Evolutionary conservation across 305 asterid species (phyloP), one percentile per base, ranked within the genome.

Genomic region (Rubia occidens): DNA sequence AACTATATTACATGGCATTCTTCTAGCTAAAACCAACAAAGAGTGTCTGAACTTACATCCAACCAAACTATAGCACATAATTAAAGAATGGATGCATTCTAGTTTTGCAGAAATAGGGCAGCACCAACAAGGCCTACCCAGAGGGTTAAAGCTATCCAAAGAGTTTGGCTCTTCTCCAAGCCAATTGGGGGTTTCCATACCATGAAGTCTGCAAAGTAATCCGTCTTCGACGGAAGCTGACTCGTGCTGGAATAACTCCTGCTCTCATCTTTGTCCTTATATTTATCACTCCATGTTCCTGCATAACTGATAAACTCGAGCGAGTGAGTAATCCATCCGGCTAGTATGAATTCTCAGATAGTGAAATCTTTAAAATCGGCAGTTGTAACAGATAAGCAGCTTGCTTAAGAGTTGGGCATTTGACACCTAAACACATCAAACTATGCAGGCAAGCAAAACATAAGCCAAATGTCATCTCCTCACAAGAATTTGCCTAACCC

Each of bases 101-200:
- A 90, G 68, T 83, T 82, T 70, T 85, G 96, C 59, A 94, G 78
- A 67, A 87, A 81, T 68, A 94, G 81, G 0, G 87, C 95, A 35
- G 96, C 89, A 61, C 95, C 97, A 77, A 94, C 99, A 66, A 94
- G 83, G 43, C 90, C 91, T 17, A 84, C 69, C 99, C 97, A 89
- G 67, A 94, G 40, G 62, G 93, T 79, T 66, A 94, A 82, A 18
- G 90, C 78, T 68, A 86, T 82, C 98, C 97, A 90, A 78, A 90
- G 86, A 4, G 88, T 77, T 51, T 76, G 83, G 78, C 81, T 90
- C 74, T 94, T 86, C 84, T 85, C 93, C 79, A 90, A 67, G 24
- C 84, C 95, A 8, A 73, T 77, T 0, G 95, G 95, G 1, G 95
- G 96, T 73, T 89, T 91, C 98, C 95, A 85, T 37, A 78, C 88